A percentile compares a stretch with the other conserved stretches of the same genome.
phyloP scores from a whole-genome alignment of 371 early-diverging fungal genomes.

The Rhizomucor miehei region DNA sequence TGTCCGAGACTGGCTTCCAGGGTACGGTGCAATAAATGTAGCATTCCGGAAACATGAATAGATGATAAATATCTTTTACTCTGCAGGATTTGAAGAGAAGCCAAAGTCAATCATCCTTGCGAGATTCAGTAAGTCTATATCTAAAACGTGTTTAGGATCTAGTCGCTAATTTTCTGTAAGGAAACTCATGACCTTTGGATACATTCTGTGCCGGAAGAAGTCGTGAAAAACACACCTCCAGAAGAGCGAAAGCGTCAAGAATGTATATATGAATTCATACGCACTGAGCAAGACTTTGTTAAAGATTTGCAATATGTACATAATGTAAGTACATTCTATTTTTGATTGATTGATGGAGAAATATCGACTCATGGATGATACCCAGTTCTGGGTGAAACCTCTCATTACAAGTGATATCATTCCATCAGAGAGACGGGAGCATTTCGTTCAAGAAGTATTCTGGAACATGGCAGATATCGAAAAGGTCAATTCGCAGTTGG shows the following conservation, averaged over 20 bases:
- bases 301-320: constrained; percentile 54
- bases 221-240: constrained; percentile 16
- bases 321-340: constrained; percentile 16
- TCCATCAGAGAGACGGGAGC: constrained; percentile 54
- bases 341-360: neutral
- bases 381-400: constrained; percentile 73
- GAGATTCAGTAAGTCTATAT: constrained; percentile 8
- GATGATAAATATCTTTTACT: neutral
- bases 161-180: constrained; percentile 2
- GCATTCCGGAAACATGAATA: too few species aligned
- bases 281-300: constrained; percentile 86
- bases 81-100: constrained; percentile 7
- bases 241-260: constrained; percentile 86
- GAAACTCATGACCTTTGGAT: constrained; percentile 20
- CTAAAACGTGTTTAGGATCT: neutral
- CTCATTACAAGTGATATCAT: constrained; percentile 69
- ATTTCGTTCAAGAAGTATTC: constrained; percentile 82
- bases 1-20: constrained; percentile 48
- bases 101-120: constrained; percentile 12
- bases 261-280: constrained; percentile 84
- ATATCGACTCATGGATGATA: too few species aligned
- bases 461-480: constrained; percentile 78
- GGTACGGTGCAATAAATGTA: constrained; percentile 1
- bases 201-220: constrained; percentile 20
- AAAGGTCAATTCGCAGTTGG: constrained; percentile 66